Evolutionary conservation across 108 stramenopile species (phyloP), one percentile per base, ranked within the genome.

Genomic region (Nitzschia putrida): DNA sequence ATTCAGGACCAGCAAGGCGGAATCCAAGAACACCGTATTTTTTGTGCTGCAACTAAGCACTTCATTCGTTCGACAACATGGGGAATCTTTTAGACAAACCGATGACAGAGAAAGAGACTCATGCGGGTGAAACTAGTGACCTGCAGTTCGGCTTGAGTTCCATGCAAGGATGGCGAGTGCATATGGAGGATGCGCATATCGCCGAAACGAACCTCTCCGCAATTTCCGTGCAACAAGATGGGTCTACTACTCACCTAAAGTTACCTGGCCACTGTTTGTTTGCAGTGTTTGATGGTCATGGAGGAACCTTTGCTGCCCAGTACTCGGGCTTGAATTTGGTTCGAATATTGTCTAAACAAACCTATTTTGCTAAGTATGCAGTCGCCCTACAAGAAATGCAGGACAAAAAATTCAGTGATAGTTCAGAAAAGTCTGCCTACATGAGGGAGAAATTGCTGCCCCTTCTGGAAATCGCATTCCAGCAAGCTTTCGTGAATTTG

Each of bases 231-330:
- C 16, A 3, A 25, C 7, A n/a, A 29, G n/a, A 56, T 56, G 23
- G 54, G 1, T 56, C 23, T 21, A 61, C 21, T 42, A 53, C 41
- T 23, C 68, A 69, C 49, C 26, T 71, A 3, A 1, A 21, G 10
- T 55, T 83, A 13, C 39, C 53, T 1, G 87, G 76, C 64, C 89
- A 92, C 64, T 65, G 79, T 51, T 56, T 96, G 41, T 94, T 93
- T 80, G 88, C 83, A 42, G 90, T 94, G 53, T 94, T 90, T 80
- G 95, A 96, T 75, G 93, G 95, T 53, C 95, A 96, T 64, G 92
- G 92, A 12, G 95, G 95, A 14, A 67, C 74, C 47, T 91, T 87
- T 82, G 76, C 93, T n/a, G 85, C 90, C 21, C 47, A 78, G 5
- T 93, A 81, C 70, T 69, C 85, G 13, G 89, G 81, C 3, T 61